A percentile compares a stretch with the other conserved stretches of the same genome.
Evolutionary conservation across 352 stramenopile species (phyloP).

Genomic region (Thalassiosira delicatula): DNA sequence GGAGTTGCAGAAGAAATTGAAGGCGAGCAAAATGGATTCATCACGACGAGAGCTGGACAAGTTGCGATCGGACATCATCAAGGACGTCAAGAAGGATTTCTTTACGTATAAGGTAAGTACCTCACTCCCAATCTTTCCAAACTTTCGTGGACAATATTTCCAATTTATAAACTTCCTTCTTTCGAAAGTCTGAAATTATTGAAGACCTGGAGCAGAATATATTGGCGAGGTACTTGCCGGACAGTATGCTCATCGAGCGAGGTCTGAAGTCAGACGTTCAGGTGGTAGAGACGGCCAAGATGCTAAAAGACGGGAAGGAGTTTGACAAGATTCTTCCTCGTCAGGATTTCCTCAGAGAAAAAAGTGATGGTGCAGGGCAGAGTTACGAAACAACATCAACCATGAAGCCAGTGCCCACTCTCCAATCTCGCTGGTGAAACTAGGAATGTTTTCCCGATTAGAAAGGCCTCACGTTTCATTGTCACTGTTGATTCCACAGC

Average conservation of each 20-base stretch:
- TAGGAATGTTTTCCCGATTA: no score
- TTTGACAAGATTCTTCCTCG: conserved; percentile 80
- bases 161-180: background rate
- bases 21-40: conserved; percentile 75
- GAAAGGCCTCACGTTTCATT: no score
- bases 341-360: conserved; percentile 25
- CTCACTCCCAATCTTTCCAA: no score
- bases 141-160: no score
- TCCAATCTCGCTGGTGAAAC: conserved; percentile 40
- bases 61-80: conserved; percentile 75
- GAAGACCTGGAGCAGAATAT: conserved; percentile 83
- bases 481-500: no score
- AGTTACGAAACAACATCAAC: conserved; percentile 37
- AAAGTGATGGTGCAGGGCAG: conserved; percentile 4
- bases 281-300: conserved; percentile 73
- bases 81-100: conserved; percentile 83
- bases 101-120: conserved; percentile 73
- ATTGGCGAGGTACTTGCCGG: conserved; percentile 77
- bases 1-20: conserved; percentile 80
- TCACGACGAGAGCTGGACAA: conserved; percentile 72
- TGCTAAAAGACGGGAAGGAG: conserved; percentile 73
- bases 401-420: conserved; percentile 15
- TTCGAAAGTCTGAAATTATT: conserved; percentile 70
- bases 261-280: conserved; percentile 73
- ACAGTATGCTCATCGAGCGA: conserved; percentile 80